Percentiles rank a stretch among this genome's conserved stretches.
phyloP scores from a whole-genome alignment of 2,329 filamentous ascomycete genomes.

The Fusarium sp. region DNA sequence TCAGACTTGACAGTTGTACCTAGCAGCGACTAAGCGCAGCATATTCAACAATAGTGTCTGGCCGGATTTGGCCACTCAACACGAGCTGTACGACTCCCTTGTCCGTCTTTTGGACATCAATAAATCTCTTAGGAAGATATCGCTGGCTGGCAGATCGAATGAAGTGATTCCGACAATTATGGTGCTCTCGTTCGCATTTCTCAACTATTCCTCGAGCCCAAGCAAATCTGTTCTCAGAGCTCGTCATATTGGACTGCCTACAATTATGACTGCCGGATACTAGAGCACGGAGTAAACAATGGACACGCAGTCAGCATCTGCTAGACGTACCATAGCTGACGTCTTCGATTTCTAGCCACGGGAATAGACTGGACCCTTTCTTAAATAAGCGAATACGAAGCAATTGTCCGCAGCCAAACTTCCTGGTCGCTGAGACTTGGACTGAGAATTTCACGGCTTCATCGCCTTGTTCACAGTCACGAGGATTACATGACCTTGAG shows the following conservation, averaged over 20 bases:
- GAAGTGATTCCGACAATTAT: not conserved
- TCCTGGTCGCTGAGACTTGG: not conserved
- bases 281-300: accelerated
- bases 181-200: not conserved
- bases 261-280: not conserved
- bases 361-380: not conserved
- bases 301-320: accelerated
- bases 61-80: accelerated
- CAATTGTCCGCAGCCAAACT: accelerated
- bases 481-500: accelerated
- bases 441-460: accelerated
- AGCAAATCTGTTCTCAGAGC: accelerated
- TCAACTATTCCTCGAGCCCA: not conserved
- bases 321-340: not conserved
- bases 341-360: accelerated
- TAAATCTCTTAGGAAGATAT: not conserved
- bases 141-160: accelerated
- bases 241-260: accelerated
- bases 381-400: not conserved
- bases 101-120: accelerated
- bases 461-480: not conserved
- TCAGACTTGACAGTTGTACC: not conserved
- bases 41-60: accelerated
- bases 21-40: not conserved
- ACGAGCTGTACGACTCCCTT: accelerated